Evolutionary conservation across 2,329 filamentous ascomycete genomes (phyloP).

Genomic region (Gremmenia infestans): DNA sequence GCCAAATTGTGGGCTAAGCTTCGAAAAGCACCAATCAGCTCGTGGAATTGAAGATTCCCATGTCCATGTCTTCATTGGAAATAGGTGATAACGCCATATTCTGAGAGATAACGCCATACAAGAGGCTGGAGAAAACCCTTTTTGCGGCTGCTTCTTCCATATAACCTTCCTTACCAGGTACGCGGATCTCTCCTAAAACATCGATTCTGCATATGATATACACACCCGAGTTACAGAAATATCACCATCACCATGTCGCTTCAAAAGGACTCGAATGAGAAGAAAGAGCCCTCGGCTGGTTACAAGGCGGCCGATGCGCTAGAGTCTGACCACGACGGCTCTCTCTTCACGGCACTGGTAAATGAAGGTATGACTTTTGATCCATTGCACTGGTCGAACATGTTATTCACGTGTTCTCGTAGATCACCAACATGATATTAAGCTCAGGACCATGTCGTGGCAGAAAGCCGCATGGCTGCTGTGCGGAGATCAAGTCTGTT

Average conservation of each 20-base stretch:
- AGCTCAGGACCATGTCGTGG: slow-evolving; percentile 49
- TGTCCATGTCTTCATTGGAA: too few relatives aligned
- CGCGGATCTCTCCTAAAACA: too few relatives aligned
- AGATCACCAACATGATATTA: slow-evolving; percentile 45
- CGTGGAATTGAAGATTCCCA: too few relatives aligned
- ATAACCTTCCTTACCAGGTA: too few relatives aligned
- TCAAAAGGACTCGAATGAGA: background rate
- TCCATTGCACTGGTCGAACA: background rate
- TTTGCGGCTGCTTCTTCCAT: too few relatives aligned
- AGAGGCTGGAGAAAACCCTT: too few relatives aligned
- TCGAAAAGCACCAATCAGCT: too few relatives aligned
- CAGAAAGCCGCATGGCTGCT: slow-evolving; percentile 46
- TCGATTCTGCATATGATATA: too few relatives aligned
- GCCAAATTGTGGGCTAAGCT: too few relatives aligned
- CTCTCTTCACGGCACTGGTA: slow-evolving; percentile 24
- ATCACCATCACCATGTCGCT: background rate
- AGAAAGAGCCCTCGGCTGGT: slow-evolving; percentile 1
- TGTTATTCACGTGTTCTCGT: background rate
- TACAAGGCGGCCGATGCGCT: background rate
- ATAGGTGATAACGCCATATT: too few relatives aligned
- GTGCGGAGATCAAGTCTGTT: slow-evolving; percentile 44
- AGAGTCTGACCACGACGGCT: slow-evolving; percentile 7
- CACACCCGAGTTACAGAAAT: background rate
- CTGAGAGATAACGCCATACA: too few relatives aligned
- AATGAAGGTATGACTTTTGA: slow-evolving; percentile 23